These are phyloP conservation scores for Ogataea neopini DNA, from an alignment of 805 yeast species.

Conservation along the genomic window DNA sequence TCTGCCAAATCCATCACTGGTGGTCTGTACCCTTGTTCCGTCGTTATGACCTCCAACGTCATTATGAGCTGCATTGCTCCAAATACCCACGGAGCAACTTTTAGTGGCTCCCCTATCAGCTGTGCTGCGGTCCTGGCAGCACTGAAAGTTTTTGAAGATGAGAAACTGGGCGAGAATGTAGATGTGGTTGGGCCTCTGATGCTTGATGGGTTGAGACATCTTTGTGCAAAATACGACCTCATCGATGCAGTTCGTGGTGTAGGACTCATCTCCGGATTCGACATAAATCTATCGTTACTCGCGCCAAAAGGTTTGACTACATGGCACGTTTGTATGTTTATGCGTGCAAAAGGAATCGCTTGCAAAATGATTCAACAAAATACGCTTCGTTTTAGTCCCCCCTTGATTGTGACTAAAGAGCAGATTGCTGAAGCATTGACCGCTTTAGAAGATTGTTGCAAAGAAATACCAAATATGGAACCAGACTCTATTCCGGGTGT, in stretches of 20 bases:
- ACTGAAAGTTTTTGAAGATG: constrained; percentile 30
- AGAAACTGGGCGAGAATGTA: constrained; percentile 16
- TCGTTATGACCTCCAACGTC: too few relatives aligned
- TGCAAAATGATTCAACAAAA: constrained; percentile 28
- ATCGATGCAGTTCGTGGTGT: too few relatives aligned
- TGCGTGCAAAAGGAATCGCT: constrained; percentile 30
- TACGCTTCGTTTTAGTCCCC: constrained; percentile 27
- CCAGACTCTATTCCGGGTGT: constrained; percentile 25
- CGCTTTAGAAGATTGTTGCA: constrained; percentile 23
- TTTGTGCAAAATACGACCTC: too few relatives aligned
- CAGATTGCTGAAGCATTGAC: constrained; percentile 20
- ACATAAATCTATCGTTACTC: constrained; percentile 20
- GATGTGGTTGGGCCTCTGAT: not conserved
- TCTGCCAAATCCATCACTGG: too few relatives aligned
- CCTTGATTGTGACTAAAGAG: constrained; percentile 22
- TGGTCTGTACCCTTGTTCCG: too few relatives aligned
- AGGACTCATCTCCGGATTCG: too few relatives aligned
- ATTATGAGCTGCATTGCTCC: constrained; percentile 15
- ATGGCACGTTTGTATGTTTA: constrained; percentile 31
- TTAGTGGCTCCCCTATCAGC: constrained; percentile 31
- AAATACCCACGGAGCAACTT: constrained; percentile 33
- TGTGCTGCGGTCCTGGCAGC: constrained; percentile 31
- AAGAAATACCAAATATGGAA: constrained; percentile 13
- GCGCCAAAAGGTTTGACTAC: constrained; percentile 15
- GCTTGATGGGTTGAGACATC: not conserved